These are phyloP conservation scores for Solanum hybrid DNA, from an alignment of 305 asterid genomes.

Conservation along the genomic window DNA sequence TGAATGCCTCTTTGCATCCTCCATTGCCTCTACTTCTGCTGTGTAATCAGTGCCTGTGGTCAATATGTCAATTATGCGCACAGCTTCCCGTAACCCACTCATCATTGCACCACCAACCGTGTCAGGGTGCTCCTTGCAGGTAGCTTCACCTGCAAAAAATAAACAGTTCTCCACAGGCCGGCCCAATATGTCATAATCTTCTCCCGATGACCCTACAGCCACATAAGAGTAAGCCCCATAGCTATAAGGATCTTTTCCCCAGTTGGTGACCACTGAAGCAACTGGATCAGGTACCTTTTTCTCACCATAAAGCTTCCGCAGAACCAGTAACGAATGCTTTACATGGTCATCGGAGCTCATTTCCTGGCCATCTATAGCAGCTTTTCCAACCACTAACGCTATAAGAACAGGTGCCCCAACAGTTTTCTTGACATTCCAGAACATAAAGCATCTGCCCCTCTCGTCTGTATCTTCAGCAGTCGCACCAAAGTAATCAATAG, in stretches of 20 bases:
- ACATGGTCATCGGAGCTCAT: conserved; percentile 65
- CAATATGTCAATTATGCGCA: conserved; percentile 77
- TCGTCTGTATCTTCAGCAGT: conserved; percentile 77
- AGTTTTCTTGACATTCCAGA: conserved; percentile 97
- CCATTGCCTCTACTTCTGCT: conserved; percentile 86
- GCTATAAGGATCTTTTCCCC: conserved; percentile 97
- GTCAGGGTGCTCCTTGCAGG: conserved; percentile 99
- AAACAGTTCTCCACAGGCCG: conserved; percentile 85
- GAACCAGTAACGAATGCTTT: conserved; percentile 70
- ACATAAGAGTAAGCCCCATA: conserved; percentile 98
- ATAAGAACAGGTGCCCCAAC: conserved; percentile 98
- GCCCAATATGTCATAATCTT: conserved; percentile 90
- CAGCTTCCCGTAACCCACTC: conserved; percentile 98
- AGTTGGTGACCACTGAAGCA: conserved; percentile 90
- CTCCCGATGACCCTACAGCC: conserved; percentile 98
- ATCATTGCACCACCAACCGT: conserved; percentile 99
- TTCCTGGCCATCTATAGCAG: conserved; percentile 79
- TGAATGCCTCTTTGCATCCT: conserved; percentile 68
- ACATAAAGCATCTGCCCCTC: conserved; percentile 96
- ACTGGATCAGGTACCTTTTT: conserved; percentile 79
- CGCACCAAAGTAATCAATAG: conserved; percentile 94
- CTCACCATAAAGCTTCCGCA: conserved; percentile 91
- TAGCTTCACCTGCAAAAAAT: conserved; percentile 99
- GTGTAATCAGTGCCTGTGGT: conserved; percentile 69
- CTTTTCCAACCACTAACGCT: conserved; percentile 93